Evolutionary conservation across 352 stramenopile species (phyloP).

Genomic region (Saprolegnia diclina): DNA sequence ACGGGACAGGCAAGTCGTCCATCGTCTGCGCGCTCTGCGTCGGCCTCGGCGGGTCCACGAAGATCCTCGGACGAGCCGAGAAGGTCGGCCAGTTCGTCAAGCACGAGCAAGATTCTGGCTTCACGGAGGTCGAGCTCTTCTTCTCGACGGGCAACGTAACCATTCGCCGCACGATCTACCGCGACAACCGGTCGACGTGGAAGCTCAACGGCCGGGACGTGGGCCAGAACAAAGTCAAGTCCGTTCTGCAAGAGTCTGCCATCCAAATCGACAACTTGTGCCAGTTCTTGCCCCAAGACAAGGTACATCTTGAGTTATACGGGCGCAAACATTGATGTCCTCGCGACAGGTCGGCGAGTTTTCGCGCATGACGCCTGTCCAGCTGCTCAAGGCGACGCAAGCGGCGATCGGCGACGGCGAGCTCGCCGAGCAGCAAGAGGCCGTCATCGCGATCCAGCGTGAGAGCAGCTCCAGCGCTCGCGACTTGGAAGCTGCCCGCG

Average conservation of each 20-base stretch:
- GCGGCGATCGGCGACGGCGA: conserved; percentile 67
- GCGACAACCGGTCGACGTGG: conserved; percentile 83
- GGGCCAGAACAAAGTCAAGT: conserved; percentile 59
- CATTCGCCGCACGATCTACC: conserved; percentile 89
- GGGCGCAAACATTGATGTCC: background rate
- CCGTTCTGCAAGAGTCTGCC: conserved; percentile 79
- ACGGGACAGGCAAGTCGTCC: conserved; percentile 92
- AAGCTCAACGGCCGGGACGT: conserved; percentile 63
- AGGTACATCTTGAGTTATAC: conserved; percentile 44
- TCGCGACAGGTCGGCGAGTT: conserved; percentile 59
- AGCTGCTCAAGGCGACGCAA: conserved; percentile 77
- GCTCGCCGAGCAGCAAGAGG: conserved; percentile 60
- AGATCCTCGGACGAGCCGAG: conserved; percentile 92
- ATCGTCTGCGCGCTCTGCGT: conserved; percentile 98
- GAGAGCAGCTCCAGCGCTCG: conserved; percentile 41
- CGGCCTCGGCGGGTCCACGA: conserved; percentile 91
- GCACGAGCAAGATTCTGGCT: conserved; percentile 78
- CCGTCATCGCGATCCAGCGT: conserved; percentile 70
- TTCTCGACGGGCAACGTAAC: conserved; percentile 68
- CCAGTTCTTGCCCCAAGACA: conserved; percentile 98
- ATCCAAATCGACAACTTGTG: conserved; percentile 99
- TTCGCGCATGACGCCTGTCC: conserved; percentile 70
- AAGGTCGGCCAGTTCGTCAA: conserved; percentile 89
- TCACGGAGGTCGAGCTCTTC: conserved; percentile 93
- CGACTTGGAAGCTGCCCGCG: conserved; percentile 56